Percentiles rank a stretch among this genome's conserved stretches.
These are phyloP conservation scores for Magnusiomyces tetraspermus DNA, from an alignment of 1,139 yeast species.

Conservation along the genomic window DNA sequence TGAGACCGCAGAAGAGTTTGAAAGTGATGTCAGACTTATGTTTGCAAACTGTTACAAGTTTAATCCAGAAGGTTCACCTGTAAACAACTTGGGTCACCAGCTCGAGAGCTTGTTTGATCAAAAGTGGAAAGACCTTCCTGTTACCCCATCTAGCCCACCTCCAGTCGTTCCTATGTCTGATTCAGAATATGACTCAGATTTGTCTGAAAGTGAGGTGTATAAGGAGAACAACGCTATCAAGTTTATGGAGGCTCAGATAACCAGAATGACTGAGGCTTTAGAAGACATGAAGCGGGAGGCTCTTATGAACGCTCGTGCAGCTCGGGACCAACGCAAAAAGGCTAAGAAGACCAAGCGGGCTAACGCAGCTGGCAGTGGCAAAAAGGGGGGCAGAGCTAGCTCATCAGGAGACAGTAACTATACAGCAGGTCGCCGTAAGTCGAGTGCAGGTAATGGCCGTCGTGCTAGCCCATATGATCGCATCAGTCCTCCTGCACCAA, in stretches of 20 bases:
- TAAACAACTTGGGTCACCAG: slow-evolving; percentile 89
- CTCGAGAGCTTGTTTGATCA: slow-evolving; percentile 77
- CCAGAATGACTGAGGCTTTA: slow-evolving; percentile 76
- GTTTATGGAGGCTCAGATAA: slow-evolving; percentile 76
- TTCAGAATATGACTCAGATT: slow-evolving; percentile 32
- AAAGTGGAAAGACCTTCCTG: slow-evolving; percentile 87
- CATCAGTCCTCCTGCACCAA: slow-evolving; percentile 14
- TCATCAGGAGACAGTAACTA: not conserved
- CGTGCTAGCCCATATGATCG: slow-evolving; percentile 13
- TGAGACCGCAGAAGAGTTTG: slow-evolving; percentile 82
- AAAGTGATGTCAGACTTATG: slow-evolving; percentile 68
- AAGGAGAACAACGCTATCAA: slow-evolving; percentile 82
- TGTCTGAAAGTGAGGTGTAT: slow-evolving; percentile 47
- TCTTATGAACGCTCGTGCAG: slow-evolving; percentile 43
- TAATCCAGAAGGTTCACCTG: slow-evolving; percentile 94
- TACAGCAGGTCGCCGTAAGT: slow-evolving; percentile 16
- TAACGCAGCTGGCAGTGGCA: slow-evolving; percentile 18
- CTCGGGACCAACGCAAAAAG: slow-evolving; percentile 17
- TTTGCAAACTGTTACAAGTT: slow-evolving; percentile 83
- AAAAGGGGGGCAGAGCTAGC: slow-evolving; percentile 14
- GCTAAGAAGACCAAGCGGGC: slow-evolving; percentile 29
- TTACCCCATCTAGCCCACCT: slow-evolving; percentile 53
- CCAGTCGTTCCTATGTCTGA: slow-evolving; percentile 25
- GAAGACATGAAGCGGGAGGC: slow-evolving; percentile 67
- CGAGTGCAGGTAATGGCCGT: slow-evolving; percentile 16